phyloP scores from a whole-genome alignment of 768 basidiomycete genomes.

The Strobilomyces dryophilus region DNA sequence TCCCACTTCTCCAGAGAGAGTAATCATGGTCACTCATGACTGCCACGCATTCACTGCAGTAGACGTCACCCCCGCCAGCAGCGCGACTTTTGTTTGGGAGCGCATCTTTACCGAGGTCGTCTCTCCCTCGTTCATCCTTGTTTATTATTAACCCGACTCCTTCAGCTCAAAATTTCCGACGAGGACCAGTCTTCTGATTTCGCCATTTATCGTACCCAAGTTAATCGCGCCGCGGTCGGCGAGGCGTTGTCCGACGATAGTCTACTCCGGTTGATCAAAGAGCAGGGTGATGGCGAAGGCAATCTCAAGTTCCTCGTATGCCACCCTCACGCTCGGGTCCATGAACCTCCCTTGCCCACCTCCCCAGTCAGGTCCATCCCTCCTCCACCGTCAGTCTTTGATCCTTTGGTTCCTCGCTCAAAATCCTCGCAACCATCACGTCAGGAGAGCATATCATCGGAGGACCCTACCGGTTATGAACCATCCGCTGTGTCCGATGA shows the following conservation, averaged over 20 bases:
- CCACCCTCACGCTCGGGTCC: slow-evolving; percentile 57
- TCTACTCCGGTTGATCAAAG: slow-evolving; percentile 67
- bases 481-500: slow-evolving; percentile 52
- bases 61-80: slow-evolving; percentile 62
- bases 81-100: slow-evolving; percentile 70
- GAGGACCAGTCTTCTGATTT: slow-evolving; percentile 70
- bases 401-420: slow-evolving; percentile 48
- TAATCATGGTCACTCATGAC: slow-evolving; percentile 70
- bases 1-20: slow-evolving; percentile 28
- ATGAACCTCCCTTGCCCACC: slow-evolving; percentile 42
- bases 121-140: slow-evolving; percentile 5
- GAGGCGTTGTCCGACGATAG: slow-evolving; percentile 68
- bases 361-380: slow-evolving; percentile 45
- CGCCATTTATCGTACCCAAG: slow-evolving; percentile 84
- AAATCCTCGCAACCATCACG: slow-evolving; percentile 49
- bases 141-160: slow-evolving; percentile 1
- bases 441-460: slow-evolving; percentile 69
- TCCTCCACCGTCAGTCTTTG: slow-evolving; percentile 45
- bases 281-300: slow-evolving; percentile 72
- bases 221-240: slow-evolving; percentile 72
- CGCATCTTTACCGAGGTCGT: slow-evolving; percentile 75
- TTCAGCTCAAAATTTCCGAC: slow-evolving; percentile 73
- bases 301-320: slow-evolving; percentile 83
- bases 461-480: slow-evolving; percentile 65
- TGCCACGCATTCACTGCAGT: slow-evolving; percentile 73